Evolutionary conservation across 78 protist species (phyloP).

Genomic region (Pigoraptor vietnamica): DNA sequence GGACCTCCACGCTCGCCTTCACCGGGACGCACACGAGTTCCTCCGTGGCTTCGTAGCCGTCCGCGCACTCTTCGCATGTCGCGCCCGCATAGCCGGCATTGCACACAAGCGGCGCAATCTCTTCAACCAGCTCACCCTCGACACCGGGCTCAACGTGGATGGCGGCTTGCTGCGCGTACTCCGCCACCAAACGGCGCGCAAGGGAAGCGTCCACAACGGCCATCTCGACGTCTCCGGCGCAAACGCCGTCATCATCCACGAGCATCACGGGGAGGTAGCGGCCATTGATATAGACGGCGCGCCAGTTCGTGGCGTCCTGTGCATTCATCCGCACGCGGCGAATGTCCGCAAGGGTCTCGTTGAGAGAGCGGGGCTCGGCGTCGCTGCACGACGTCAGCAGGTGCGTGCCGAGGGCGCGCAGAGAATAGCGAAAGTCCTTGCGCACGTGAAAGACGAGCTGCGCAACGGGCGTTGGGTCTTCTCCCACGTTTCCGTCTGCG

Average conservation of each 20-base stretch:
- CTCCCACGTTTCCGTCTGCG: not conserved
- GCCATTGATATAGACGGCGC: too few species aligned
- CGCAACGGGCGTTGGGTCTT: not conserved
- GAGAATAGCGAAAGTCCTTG: not conserved
- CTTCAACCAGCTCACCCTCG: not conserved
- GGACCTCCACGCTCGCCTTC: not conserved
- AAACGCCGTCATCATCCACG: too few species aligned
- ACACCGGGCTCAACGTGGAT: not conserved
- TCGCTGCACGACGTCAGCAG: not conserved
- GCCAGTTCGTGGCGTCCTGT: too few species aligned
- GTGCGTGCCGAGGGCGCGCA: not conserved
- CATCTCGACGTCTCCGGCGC: too few species aligned
- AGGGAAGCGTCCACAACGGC: too few species aligned
- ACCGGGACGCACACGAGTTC: not conserved
- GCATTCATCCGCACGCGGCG: too few species aligned
- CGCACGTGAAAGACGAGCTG: not conserved
- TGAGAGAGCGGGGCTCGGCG: not conserved
- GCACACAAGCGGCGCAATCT: not conserved
- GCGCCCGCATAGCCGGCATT: not conserved
- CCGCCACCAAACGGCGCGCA: too few species aligned
- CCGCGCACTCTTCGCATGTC: not conserved
- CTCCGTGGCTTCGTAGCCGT: not conserved
- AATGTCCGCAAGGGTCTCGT: too few species aligned
- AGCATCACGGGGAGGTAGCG: too few species aligned
- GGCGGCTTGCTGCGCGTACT: not conserved